These are phyloP conservation scores for Shiraia sp. DNA, from an alignment of 2,329 filamentous ascomycete species.

Conservation along the genomic window DNA sequence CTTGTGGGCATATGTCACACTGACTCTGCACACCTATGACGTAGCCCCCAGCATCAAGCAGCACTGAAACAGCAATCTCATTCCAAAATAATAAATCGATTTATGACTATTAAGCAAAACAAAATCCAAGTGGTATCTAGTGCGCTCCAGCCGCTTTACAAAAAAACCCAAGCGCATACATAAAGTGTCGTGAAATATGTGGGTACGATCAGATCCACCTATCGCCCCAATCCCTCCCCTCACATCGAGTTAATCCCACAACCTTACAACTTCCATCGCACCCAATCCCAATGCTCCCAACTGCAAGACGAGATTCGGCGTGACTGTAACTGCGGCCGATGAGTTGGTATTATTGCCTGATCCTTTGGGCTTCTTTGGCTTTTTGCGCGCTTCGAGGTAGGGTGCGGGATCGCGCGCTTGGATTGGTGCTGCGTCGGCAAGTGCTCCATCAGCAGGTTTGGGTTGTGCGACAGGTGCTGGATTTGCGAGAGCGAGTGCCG, in stretches of 20 bases:
- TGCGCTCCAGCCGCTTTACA: conserved; percentile 51
- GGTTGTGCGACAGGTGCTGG: conserved; percentile 28
- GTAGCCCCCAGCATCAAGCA: too few species aligned
- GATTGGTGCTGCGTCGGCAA: conserved; percentile 4
- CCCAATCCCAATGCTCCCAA: conserved; percentile 32
- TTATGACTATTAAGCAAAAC: background rate
- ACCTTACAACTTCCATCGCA: conserved; percentile 22
- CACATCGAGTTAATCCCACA: conserved; percentile 27
- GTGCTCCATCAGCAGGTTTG: conserved; percentile 1
- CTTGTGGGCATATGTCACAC: too few species aligned
- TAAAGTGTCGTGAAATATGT: background rate
- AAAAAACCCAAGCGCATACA: background rate
- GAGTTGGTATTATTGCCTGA: conserved; percentile 12
- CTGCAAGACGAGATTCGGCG: conserved; percentile 27
- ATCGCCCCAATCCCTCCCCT: background rate
- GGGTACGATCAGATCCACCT: background rate
- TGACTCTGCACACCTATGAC: too few species aligned
- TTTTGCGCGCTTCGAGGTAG: conserved; percentile 23
- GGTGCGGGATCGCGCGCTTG: conserved; percentile 13
- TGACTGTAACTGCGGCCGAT: conserved; percentile 20
- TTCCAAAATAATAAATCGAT: too few species aligned
- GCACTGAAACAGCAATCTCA: too few species aligned
- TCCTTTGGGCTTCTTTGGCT: conserved; percentile 15
- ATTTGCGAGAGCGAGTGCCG: conserved; percentile 30
- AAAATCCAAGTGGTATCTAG: too few species aligned